Evolutionary conservation across 1,139 yeast species (phyloP), one percentile per base, ranked within the genome.

Genomic region (Saccharomyces pastorianus): DNA sequence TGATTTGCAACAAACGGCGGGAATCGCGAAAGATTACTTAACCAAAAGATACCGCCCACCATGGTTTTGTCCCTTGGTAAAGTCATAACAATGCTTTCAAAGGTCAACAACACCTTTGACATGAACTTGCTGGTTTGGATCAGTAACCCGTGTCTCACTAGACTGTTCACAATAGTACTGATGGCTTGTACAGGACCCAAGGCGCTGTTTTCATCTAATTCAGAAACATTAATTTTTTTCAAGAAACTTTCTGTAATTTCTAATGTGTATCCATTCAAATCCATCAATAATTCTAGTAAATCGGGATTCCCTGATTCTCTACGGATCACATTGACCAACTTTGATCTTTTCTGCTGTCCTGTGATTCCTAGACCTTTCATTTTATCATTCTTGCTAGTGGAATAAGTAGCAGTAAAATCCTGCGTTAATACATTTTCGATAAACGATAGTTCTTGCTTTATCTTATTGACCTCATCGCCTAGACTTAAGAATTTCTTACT

Each of bases 1-100:
- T 38, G 25, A 8, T 38, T 17, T 8, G n/a, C 25, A 57, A 89
- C 95, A 74, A 90, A 91, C 1, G 96, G 88, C 71, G 88, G 86
- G 62, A 93, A 80, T 69, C 93, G 97, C 68, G 91, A 97, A 6
- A 95, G 89, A 71, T 93, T 93, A 6, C 96, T 87, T 61, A 93
- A 77, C 99, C 99, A 93, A 76, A 91, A 93, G 0, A 97, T 95
- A 61, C 96, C 98, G 64, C 89, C 88, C 50, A 88, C 81, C 64
- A 90, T 83, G 47, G 88, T 84, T 57, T 88, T 95, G 56, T 89
- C 96, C 52, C 90, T 96, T 65, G 83, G 82, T 68, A 85, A 76
- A 9, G 73, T 69, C 6, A 84, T 77, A 25, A 85, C 89, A 61
- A 83, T 82, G 51, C 81, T 83, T 74, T 90, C 97, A 61, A 93